Percentiles rank a stretch among this genome's conserved stretches.
These are phyloP conservation scores for Purpureocillium takamizusanense DNA, from an alignment of 2,329 filamentous ascomycete species.

Conservation along the genomic window DNA sequence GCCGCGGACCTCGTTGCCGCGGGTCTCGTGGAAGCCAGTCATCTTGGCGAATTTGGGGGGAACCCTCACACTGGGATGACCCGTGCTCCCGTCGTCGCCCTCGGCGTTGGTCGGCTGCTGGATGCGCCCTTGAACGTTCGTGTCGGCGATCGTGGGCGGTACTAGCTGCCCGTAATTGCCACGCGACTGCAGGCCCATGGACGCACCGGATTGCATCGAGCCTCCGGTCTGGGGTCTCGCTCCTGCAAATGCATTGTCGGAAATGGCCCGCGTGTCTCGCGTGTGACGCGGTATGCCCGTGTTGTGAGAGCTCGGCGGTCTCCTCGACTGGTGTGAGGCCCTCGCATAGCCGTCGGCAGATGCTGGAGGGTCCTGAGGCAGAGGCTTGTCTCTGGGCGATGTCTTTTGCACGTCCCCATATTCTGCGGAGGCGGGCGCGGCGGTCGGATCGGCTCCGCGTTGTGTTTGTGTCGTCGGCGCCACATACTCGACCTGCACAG, in stretches of 20 bases:
- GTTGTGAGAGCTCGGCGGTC: conserved; percentile 39
- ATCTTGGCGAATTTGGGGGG: conserved; percentile 50
- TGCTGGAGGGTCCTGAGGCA: conserved; percentile 48
- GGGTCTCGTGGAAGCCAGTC: conserved; percentile 47
- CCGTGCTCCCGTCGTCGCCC: conserved; percentile 62
- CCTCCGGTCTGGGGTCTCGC: conserved; percentile 71
- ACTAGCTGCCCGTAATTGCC: conserved; percentile 74
- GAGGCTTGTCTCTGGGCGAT: conserved; percentile 43
- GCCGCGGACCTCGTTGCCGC: conserved; percentile 35
- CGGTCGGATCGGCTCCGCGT: conserved; percentile 42
- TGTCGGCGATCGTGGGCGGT: conserved; percentile 77
- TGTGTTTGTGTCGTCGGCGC: conserved; percentile 80
- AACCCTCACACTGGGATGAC: conserved; percentile 52
- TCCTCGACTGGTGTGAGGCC: conserved; percentile 20
- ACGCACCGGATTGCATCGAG: conserved; percentile 60
- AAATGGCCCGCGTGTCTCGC: conserved; percentile 26
- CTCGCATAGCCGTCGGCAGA: conserved; percentile 33
- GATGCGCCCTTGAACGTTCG: conserved; percentile 82
- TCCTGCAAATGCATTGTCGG: conserved; percentile 30
- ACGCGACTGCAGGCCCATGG: conserved; percentile 58
- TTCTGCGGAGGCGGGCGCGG: conserved; percentile 32
- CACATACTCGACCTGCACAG: conserved; percentile 96
- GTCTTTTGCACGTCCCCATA: conserved; percentile 21
- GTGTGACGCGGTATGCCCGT: conserved; percentile 14
- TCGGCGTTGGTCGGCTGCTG: conserved; percentile 58